Conservation (phyloP, 768 basidiomycete species). For the Psilocybe subaeruginosa region DNA sequence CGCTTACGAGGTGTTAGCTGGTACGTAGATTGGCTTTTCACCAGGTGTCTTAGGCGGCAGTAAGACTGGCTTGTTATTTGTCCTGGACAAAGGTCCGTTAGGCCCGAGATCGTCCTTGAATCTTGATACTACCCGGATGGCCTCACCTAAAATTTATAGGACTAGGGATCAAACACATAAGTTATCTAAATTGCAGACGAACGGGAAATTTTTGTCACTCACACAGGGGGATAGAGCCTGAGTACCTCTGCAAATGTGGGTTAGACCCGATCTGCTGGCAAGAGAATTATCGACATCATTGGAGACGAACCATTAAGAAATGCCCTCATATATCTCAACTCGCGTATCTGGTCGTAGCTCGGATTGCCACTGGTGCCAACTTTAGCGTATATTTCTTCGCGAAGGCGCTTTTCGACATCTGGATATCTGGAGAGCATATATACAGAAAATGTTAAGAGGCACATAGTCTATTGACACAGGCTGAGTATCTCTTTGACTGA, state of each 20-base stretch:
- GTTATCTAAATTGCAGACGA: background rate
- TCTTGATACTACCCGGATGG: background rate
- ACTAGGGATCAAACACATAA: background rate
- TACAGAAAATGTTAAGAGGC: conserved; percentile 40
- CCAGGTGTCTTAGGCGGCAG: conserved; percentile 19
- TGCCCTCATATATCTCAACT: conserved; percentile 42
- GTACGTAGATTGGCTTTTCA: conserved; percentile 23
- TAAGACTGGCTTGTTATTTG: conserved; percentile 14
- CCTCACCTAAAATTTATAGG: conserved; percentile 9
- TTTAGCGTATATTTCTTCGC: conserved; percentile 39
- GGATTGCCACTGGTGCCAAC: conserved; percentile 40
- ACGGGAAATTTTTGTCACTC: conserved; percentile 9
- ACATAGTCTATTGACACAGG: conserved; percentile 33
- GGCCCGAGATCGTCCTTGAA: background rate
- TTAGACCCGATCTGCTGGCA: background rate
- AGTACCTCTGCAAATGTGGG: conserved; percentile 36
- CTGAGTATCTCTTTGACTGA: background rate
- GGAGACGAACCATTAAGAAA: conserved; percentile 32
- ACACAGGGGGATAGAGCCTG: conserved; percentile 40
- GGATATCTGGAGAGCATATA: conserved; percentile 49
- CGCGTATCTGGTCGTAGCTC: conserved; percentile 44
- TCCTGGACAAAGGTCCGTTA: background rate
- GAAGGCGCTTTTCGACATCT: conserved; percentile 35
- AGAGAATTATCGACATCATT: background rate
- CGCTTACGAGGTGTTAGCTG: conserved; percentile 24